Percentiles rank a stretch among this genome's conserved stretches.
Conservation (phyloP, 225 moss, liverwort and hornwort genomes). For the Sphagnum contortum region DNA sequence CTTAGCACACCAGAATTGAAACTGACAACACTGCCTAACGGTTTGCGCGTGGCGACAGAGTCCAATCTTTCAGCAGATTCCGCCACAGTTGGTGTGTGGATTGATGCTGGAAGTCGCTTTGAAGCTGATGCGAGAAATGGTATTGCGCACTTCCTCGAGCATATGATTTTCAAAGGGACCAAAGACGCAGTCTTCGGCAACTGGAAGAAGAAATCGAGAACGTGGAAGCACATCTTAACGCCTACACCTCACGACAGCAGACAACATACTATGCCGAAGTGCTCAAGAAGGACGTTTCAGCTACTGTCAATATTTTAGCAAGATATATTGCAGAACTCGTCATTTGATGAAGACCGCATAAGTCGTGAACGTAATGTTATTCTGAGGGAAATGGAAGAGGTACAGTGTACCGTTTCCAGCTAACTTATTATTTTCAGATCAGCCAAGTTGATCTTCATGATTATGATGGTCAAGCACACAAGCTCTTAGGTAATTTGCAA, state of each 20-base stretch:
- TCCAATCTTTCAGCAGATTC: constrained; percentile 47
- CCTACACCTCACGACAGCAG: constrained; percentile 86
- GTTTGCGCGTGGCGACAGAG: constrained; percentile 74
- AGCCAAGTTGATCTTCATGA: too few species aligned
- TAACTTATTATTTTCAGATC: too few species aligned
- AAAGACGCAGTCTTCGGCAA: constrained; percentile 41
- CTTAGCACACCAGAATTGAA: constrained; percentile 58
- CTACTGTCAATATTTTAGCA: constrained; percentile 71
- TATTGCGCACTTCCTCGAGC: constrained; percentile 82
- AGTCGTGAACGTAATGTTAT: constrained; percentile 78
- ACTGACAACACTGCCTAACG: constrained; percentile 68
- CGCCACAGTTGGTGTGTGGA: constrained; percentile 80
- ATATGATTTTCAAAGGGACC: constrained; percentile 90
- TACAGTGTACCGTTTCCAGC: too few species aligned
- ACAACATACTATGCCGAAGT: constrained; percentile 87
- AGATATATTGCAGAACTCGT: constrained; percentile 84
- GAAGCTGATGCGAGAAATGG: constrained; percentile 72
- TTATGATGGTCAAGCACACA: too few species aligned
- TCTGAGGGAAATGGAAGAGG: constrained; percentile 86
- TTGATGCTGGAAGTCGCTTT: constrained; percentile 78
- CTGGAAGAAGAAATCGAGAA: constrained; percentile 97
- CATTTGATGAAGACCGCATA: constrained; percentile 79
- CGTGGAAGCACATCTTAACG: constrained; percentile 85
- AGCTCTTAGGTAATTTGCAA: too few species aligned
- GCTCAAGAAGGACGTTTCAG: constrained; percentile 56